Evolutionary conservation across 768 basidiomycete genomes (phyloP).

Genomic region (Amanita pallidorosea): DNA sequence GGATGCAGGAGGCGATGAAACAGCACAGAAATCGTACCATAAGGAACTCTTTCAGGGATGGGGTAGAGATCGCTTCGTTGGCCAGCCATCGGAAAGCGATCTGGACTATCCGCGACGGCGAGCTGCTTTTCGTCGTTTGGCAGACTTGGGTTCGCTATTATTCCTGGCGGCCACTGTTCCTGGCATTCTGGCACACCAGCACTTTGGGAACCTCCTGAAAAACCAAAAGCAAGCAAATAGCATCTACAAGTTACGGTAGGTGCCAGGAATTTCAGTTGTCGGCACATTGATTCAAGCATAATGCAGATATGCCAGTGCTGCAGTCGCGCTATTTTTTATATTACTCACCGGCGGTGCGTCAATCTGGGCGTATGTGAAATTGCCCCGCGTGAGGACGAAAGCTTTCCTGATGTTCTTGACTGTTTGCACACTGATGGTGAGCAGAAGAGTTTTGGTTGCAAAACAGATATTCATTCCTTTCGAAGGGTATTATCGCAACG

Average conservation of each 20-base stretch:
- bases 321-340: conserved; percentile 8
- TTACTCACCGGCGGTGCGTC: conserved; percentile 2
- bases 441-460: conserved; percentile 5
- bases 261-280: not conserved
- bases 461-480: not conserved
- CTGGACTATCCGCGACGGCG: conserved; percentile 20
- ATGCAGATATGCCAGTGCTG: conserved; percentile 13
- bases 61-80: conserved; percentile 10
- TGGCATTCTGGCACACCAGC: conserved; percentile 18
- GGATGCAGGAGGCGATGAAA: conserved; percentile 9
- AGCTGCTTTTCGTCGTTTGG: conserved; percentile 18
- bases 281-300: not conserved
- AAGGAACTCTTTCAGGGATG: conserved; percentile 3
- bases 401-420: conserved; percentile 13
- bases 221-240: conserved; percentile 12
- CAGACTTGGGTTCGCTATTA: conserved; percentile 13
- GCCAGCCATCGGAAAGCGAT: conserved; percentile 14
- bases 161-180: conserved; percentile 21
- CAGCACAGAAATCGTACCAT: not conserved
- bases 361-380: conserved; percentile 13
- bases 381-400: conserved; percentile 16
- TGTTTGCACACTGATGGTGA: conserved; percentile 20
- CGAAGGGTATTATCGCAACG: conserved; percentile 20
- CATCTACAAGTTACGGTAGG: conserved; percentile 7
- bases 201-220: conserved; percentile 11